Conservation (phyloP, 306 rosid genomes). For the Quercus dentata region DNA sequence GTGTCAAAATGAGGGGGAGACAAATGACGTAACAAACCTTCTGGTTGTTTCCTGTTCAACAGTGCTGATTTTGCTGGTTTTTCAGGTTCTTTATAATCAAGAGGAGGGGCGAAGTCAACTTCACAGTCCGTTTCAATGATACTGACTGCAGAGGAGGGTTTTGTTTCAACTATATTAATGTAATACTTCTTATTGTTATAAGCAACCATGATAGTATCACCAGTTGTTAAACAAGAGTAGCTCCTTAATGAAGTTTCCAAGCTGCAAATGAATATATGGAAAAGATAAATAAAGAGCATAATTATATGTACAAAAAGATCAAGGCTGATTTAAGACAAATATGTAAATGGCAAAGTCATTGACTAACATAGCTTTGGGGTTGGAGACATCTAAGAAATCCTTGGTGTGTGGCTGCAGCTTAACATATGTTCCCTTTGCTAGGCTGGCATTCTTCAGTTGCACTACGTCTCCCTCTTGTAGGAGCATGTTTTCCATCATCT, state of each 20-base stretch:
- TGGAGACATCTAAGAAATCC: slow-evolving; percentile 50
- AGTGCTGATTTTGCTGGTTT: slow-evolving; percentile 22
- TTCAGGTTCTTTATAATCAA: slow-evolving; percentile 50
- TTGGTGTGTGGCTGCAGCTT: slow-evolving; percentile 62
- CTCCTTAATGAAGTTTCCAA: slow-evolving; percentile 55
- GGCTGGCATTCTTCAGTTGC: slow-evolving; percentile 33
- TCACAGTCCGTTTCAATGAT: slow-evolving; percentile 50
- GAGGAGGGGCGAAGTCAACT: slow-evolving; percentile 53
- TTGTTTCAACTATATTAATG: slow-evolving; percentile 48
- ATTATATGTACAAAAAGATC: neutral
- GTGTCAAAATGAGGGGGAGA: neutral
- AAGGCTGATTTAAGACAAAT: neutral
- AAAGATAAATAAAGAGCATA: neutral
- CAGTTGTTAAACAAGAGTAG: slow-evolving; percentile 57
- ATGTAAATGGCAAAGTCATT: neutral
- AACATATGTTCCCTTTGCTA: slow-evolving; percentile 39
- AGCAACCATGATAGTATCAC: slow-evolving; percentile 56
- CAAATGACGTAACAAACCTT: slow-evolving; percentile 21
- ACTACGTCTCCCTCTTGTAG: slow-evolving; percentile 45
- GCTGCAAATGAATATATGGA: slow-evolving; percentile 22
- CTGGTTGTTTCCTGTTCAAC: slow-evolving; percentile 19
- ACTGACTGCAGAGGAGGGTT: slow-evolving; percentile 44
- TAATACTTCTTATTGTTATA: slow-evolving; percentile 51
- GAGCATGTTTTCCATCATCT: slow-evolving; percentile 63
- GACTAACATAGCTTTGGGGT: slow-evolving; percentile 56